Conservation (phyloP, 2,329 filamentous ascomycete genomes). For the Sporothrix pseudoabietina region DNA sequence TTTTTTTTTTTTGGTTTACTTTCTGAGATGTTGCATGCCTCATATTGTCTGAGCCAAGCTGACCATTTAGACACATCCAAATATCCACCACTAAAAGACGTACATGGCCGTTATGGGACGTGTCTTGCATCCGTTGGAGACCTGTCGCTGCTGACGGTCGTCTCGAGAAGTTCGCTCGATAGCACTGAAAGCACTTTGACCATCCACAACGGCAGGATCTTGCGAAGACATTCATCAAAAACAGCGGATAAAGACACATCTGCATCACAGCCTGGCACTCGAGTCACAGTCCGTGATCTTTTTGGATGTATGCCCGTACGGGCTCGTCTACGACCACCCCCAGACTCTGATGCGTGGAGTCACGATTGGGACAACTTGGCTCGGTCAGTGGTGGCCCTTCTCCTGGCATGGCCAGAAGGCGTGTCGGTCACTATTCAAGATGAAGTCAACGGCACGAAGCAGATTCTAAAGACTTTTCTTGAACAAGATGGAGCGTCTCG, state of each 20-base stretch:
- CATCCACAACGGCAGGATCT: conserved; percentile 68
- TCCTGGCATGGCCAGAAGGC: conserved; percentile 68
- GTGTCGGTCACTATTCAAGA: conserved; percentile 64
- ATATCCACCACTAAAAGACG: conserved; percentile 48
- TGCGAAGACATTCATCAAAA: conserved; percentile 66
- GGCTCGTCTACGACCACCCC: conserved; percentile 72
- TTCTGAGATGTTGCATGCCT: not conserved
- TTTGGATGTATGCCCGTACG: conserved; percentile 92
- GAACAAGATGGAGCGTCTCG: conserved; percentile 35
- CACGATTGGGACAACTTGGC: conserved; percentile 69
- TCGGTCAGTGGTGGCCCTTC: conserved; percentile 59
- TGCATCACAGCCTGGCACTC: conserved; percentile 68
- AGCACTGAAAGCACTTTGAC: conserved; percentile 65
- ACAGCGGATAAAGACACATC: conserved; percentile 57
- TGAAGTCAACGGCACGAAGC: conserved; percentile 41
- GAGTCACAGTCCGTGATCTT: conserved; percentile 73
- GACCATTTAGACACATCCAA: conserved; percentile 73
- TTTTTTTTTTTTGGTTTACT: not conserved
- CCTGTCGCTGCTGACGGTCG: conserved; percentile 74
- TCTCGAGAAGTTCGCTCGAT: conserved; percentile 66
- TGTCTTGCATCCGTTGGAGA: conserved; percentile 78
- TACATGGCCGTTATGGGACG: conserved; percentile 69
- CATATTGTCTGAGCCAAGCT: not conserved
- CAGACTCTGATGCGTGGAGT: conserved; percentile 36
- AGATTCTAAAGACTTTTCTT: conserved; percentile 30